A percentile compares a stretch with the other conserved stretches of the same genome.
phyloP scores from a whole-genome alignment of 2,329 filamentous ascomycete genomes.

The Curvularia lunata region DNA sequence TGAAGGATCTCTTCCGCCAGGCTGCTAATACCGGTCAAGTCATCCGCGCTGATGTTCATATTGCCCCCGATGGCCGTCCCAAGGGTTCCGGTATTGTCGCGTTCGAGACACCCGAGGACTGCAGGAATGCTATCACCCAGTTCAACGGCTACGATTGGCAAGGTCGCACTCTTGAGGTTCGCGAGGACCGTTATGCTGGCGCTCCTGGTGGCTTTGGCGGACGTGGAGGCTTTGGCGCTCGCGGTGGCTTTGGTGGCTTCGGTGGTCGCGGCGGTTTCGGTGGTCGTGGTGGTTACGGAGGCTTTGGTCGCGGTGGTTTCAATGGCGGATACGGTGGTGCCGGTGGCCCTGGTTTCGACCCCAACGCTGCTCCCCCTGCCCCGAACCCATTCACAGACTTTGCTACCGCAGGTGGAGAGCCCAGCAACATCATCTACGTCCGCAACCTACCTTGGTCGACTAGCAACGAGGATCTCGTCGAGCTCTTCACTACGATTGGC shows the following conservation, averaged over 20 bases:
- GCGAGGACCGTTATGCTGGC: constrained; percentile 91
- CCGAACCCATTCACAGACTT: constrained; percentile 95
- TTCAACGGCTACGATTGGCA: constrained; percentile 99
- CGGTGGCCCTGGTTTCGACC: constrained; percentile 53
- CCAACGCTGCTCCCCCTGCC: constrained; percentile 58
- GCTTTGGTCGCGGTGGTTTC: constrained; percentile 41
- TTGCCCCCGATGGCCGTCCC: constrained; percentile 87
- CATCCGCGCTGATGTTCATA: constrained; percentile 93
- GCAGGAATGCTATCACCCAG: constrained; percentile 92
- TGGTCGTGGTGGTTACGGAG: constrained; percentile 49
- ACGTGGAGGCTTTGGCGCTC: constrained; percentile 46
- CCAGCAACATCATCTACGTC: constrained; percentile 86
- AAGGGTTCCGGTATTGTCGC: constrained; percentile 98
- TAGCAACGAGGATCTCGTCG: constrained; percentile 95
- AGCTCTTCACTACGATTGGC: constrained; percentile 96
- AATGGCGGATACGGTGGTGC: constrained; percentile 50
- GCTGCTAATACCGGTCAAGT: constrained; percentile 65
- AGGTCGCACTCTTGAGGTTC: constrained; percentile 88
- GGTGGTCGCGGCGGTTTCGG: constrained; percentile 44
- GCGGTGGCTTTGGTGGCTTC: constrained; percentile 57
- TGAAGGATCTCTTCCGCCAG: constrained; percentile 98
- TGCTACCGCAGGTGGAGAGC: constrained; percentile 84
- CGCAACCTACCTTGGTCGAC: constrained; percentile 99
- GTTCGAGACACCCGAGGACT: constrained; percentile 93
- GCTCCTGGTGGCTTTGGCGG: constrained; percentile 51